Percentiles rank a stretch among this genome's conserved stretches.
Conservation (phyloP, 1,284 basidiomycete species). For the Boletus sp. region DNA sequence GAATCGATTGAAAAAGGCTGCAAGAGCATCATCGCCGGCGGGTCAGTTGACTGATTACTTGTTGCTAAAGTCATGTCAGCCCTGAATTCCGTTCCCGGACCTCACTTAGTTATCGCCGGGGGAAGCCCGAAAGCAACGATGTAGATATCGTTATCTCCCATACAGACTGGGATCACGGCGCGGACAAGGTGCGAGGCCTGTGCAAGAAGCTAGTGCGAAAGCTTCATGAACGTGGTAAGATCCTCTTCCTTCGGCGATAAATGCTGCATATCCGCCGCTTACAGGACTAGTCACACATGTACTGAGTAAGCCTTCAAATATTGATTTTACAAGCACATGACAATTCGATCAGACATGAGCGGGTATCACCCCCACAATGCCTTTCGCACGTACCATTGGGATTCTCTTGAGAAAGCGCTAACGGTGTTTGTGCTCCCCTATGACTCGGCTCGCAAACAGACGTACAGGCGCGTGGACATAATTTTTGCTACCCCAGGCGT, state of each 20-base stretch:
- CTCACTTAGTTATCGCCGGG: conserved; percentile 61
- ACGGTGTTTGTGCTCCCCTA: conserved; percentile 61
- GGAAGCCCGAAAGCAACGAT: conserved; percentile 69
- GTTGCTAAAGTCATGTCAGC: too few relatives aligned
- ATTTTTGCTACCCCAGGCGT: conserved; percentile 65
- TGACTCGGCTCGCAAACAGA: conserved; percentile 28
- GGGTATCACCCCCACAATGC: conserved; percentile 52
- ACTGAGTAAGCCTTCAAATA: conserved; percentile 48
- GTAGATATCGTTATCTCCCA: conserved; percentile 80
- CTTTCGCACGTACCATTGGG: conserved; percentile 54
- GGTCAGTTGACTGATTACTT: conserved; percentile 43
- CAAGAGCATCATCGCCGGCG: conserved; percentile 64
- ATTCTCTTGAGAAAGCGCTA: conserved; percentile 67
- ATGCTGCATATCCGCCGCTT: not conserved
- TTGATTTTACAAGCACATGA: conserved; percentile 12
- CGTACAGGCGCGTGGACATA: conserved; percentile 66
- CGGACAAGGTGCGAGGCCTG: conserved; percentile 45
- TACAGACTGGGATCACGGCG: conserved; percentile 40
- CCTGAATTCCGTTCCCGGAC: conserved; percentile 2
- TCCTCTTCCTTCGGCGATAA: not conserved
- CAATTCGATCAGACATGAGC: conserved; percentile 43
- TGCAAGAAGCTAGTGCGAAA: conserved; percentile 48
- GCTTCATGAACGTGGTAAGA: conserved; percentile 51
- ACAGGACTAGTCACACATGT: conserved; percentile 63
- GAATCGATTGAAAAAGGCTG: conserved; percentile 55